phyloP scores from a whole-genome alignment of 2,329 filamentous ascomycete genomes.

The Magnaporthiopsis rhizophila region DNA sequence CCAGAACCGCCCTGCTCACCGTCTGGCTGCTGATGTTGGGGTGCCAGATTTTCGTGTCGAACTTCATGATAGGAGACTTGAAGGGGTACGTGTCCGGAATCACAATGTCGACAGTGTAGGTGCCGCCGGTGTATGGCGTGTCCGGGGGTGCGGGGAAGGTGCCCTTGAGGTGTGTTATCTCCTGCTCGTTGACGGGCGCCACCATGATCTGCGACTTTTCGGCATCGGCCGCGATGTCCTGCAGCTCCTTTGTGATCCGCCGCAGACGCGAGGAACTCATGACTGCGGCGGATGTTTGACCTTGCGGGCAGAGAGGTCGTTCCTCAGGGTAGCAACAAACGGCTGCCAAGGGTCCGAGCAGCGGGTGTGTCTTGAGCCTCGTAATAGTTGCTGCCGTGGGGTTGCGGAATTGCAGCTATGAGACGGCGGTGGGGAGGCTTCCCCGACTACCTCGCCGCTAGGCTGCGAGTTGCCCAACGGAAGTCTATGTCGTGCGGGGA shows the following conservation, averaged over 20 bases:
- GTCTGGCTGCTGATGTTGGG: constrained; percentile 94
- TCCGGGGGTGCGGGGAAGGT: constrained; percentile 81
- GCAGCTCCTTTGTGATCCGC: constrained; percentile 67
- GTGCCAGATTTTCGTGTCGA: constrained; percentile 92
- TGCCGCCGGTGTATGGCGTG: constrained; percentile 86
- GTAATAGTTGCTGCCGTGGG: too few relatives aligned
- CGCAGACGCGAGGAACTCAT: constrained; percentile 47
- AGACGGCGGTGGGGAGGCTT: too few relatives aligned
- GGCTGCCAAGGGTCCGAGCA: too few relatives aligned
- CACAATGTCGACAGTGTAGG: constrained; percentile 72
- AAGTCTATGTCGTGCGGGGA: too few relatives aligned
- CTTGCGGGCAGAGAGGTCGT: neutral
- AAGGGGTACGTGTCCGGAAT: constrained; percentile 91
- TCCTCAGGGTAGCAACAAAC: too few relatives aligned
- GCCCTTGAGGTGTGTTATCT: constrained; percentile 76
- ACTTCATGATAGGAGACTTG: constrained; percentile 83
- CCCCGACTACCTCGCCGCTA: too few relatives aligned
- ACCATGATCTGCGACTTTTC: constrained; percentile 69
- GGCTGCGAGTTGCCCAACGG: too few relatives aligned
- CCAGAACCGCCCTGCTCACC: constrained; percentile 41
- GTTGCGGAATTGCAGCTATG: too few relatives aligned
- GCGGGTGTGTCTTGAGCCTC: too few relatives aligned
- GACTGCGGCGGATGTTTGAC: constrained; percentile 7
- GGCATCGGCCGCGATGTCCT: constrained; percentile 64
- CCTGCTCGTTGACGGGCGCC: constrained; percentile 53